These are phyloP conservation scores for Microsporum canis DNA, from an alignment of 2,329 filamentous ascomycete genomes.

Conservation along the genomic window DNA sequence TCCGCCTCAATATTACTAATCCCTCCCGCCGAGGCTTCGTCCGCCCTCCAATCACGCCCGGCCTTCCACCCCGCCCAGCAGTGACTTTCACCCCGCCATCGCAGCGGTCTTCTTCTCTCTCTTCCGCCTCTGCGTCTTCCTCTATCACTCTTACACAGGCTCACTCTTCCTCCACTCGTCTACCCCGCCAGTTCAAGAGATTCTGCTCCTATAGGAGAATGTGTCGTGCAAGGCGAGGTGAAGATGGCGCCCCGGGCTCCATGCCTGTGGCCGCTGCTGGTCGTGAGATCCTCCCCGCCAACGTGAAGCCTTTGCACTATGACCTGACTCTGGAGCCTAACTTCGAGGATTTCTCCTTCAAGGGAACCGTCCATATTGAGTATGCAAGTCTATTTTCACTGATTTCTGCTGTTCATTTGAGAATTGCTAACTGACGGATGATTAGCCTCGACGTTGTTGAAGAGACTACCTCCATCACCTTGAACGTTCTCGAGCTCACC, in stretches of 20 bases:
- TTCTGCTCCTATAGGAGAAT: conserved; percentile 65
- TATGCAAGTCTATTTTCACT: conserved; percentile 26
- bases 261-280: conserved; percentile 48
- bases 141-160: neutral
- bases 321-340: conserved; percentile 84
- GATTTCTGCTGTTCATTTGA: neutral
- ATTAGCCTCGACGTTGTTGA: conserved; percentile 64
- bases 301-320: conserved; percentile 87
- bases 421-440: conserved; percentile 14
- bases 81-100: neutral
- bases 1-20: neutral
- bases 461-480: conserved; percentile 70
- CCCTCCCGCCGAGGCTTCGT: neutral
- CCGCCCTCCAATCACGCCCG: neutral
- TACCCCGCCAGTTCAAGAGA: conserved; percentile 34
- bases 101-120: neutral
- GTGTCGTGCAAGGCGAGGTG: conserved; percentile 52
- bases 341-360: conserved; percentile 75
- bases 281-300: conserved; percentile 78
- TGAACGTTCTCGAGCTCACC: conserved; percentile 80
- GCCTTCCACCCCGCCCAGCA: neutral
- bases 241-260: conserved; percentile 39
- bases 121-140: neutral
- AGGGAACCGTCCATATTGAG: conserved; percentile 76
- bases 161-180: neutral